phyloP scores from a whole-genome alignment of 208 protist genomes.

The Trypanosoma theileri region DNA sequence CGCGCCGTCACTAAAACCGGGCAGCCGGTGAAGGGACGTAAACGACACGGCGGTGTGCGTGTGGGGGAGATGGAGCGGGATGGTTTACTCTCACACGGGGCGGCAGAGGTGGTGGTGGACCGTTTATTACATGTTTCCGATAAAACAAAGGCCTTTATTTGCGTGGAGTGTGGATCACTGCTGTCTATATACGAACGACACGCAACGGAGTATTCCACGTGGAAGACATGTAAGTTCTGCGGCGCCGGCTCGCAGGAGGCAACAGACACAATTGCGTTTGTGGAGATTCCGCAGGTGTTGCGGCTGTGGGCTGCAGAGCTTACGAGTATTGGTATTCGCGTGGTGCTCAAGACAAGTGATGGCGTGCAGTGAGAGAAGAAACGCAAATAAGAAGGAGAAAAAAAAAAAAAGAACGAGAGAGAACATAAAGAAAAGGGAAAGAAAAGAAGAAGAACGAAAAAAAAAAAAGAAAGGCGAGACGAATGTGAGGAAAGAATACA shows the following conservation, averaged over 20 bases:
- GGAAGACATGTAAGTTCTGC: slow-evolving; percentile 88
- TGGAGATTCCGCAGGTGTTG: slow-evolving; percentile 91
- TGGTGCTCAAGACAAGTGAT: slow-evolving; percentile 68
- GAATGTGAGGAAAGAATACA: neutral
- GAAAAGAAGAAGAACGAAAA: neutral
- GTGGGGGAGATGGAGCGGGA: slow-evolving; percentile 99
- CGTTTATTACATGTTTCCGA: slow-evolving; percentile 95
- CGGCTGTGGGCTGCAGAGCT: slow-evolving; percentile 88
- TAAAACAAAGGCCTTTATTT: slow-evolving; percentile 86
- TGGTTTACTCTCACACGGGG: slow-evolving; percentile 98
- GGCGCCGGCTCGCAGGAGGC: slow-evolving; percentile 72
- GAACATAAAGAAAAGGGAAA: neutral
- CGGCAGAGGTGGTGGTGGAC: slow-evolving; percentile 98
- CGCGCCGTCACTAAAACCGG: slow-evolving; percentile 96
- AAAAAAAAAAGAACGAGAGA: slow-evolving; percentile 1
- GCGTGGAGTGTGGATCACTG: slow-evolving; percentile 73
- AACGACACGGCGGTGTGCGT: slow-evolving; percentile 97
- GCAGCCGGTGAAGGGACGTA: slow-evolving; percentile 99
- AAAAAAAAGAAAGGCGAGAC: neutral
- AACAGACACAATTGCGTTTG: slow-evolving; percentile 82
- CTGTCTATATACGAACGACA: slow-evolving; percentile 88
- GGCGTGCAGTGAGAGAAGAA: neutral
- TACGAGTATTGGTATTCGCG: slow-evolving; percentile 86
- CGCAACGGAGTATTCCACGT: slow-evolving; percentile 82
- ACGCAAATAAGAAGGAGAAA: slow-evolving; percentile 9